phyloP scores from a whole-genome alignment of 192 early-diverging fungal species.

The Coemansia sp. region DNA sequence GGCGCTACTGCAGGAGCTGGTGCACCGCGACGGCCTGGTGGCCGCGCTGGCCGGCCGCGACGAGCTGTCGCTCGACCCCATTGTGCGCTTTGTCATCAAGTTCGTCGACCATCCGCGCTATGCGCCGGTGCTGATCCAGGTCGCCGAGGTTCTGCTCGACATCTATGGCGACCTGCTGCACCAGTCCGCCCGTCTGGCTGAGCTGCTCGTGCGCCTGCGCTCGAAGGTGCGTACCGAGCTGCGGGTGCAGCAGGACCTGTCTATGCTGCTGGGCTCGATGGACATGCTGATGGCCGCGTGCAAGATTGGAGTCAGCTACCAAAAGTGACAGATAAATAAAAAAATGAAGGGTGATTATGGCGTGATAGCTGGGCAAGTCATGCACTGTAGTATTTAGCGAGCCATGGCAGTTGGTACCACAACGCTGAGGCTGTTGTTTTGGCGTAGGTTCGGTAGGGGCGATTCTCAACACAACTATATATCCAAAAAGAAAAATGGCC shows the following conservation, averaged over 20 bases:
- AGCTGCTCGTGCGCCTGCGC: slow-evolving; percentile 63
- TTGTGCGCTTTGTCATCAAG: slow-evolving; percentile 76
- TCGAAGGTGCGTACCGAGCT: slow-evolving; percentile 77
- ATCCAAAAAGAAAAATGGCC: too few species aligned
- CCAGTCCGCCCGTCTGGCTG: slow-evolving; percentile 77
- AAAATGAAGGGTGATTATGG: neutral
- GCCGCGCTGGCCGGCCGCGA: slow-evolving; percentile 80
- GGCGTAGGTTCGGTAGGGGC: too few species aligned
- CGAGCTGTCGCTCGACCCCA: slow-evolving; percentile 78
- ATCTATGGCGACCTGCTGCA: slow-evolving; percentile 78
- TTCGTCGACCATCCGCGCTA: slow-evolving; percentile 80
- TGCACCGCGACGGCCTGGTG: slow-evolving; percentile 77
- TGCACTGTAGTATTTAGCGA: too few species aligned
- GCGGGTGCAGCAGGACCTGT: slow-evolving; percentile 69
- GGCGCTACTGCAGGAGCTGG: slow-evolving; percentile 82
- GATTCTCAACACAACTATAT: too few species aligned
- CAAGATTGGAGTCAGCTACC: slow-evolving; percentile 32
- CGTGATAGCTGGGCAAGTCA: too few species aligned
- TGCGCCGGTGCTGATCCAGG: slow-evolving; percentile 70
- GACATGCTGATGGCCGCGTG: slow-evolving; percentile 64
- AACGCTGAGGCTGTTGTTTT: too few species aligned
- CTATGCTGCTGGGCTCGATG: slow-evolving; percentile 77
- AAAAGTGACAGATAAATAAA: neutral
- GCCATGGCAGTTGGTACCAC: too few species aligned
- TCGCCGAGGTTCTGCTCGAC: slow-evolving; percentile 65